Conservation (phyloP, 2,329 filamentous ascomycete species). For the Penicillium sumatraense region DNA sequence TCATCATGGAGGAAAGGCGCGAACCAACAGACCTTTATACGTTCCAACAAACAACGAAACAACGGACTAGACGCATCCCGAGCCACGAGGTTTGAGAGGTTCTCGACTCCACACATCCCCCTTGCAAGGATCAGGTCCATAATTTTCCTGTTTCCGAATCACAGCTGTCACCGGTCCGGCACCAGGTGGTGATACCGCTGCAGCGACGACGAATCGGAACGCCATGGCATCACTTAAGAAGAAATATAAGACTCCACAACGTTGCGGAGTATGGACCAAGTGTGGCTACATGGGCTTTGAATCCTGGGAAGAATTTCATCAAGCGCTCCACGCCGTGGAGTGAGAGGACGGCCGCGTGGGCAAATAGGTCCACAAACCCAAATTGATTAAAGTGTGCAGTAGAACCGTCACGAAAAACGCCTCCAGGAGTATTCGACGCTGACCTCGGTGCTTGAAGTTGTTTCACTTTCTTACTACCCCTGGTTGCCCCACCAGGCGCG, state of each 20-base stretch:
- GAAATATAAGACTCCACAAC: constrained; percentile 4
- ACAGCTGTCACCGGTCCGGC: not conserved
- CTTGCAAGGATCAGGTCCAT: not conserved
- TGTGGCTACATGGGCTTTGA: not conserved
- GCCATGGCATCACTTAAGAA: not conserved
- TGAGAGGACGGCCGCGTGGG: not conserved
- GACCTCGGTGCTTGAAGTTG: constrained; percentile 19
- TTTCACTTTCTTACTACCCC: constrained; percentile 20
- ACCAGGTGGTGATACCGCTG: not conserved
- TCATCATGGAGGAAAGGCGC: not conserved
- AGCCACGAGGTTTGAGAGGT: not conserved
- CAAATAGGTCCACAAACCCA: constrained; percentile 10
- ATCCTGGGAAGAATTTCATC: constrained; percentile 5
- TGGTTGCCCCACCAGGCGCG: constrained; percentile 17
- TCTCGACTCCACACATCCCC: constrained; percentile 4
- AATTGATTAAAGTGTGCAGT: constrained; percentile 5
- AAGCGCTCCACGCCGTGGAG: not conserved
- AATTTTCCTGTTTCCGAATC: constrained; percentile 8
- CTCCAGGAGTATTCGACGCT: constrained; percentile 8
- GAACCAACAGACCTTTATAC: not conserved
- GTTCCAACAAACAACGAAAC: not conserved
- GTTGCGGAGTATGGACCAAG: constrained; percentile 10
- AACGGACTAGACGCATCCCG: not conserved
- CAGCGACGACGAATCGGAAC: constrained; percentile 1
- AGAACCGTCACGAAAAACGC: not conserved